Evolutionary conservation across 2,329 filamentous ascomycete genomes (phyloP).

Genomic region (Blastomyces gilchristii): DNA sequence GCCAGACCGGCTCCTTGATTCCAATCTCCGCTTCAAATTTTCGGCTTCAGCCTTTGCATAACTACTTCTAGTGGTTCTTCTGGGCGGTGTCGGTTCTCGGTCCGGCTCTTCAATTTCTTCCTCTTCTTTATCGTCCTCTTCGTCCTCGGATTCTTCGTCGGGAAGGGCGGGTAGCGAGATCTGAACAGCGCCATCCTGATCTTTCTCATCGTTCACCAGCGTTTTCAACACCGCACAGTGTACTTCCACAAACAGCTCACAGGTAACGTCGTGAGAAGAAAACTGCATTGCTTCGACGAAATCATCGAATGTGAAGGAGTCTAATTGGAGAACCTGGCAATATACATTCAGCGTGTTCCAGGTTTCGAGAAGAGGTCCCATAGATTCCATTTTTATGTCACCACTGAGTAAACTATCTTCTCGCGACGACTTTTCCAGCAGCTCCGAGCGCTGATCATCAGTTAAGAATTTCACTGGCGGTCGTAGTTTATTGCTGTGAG

Average conservation of each 20-base stretch:
- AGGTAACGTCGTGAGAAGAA: conserved; percentile 60
- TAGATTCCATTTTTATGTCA: conserved; percentile 68
- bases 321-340: conserved; percentile 82
- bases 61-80: conserved; percentile 74
- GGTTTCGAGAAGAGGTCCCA: conserved; percentile 76
- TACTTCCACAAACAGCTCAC: conserved; percentile 78
- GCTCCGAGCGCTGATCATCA: conserved; percentile 46
- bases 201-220: conserved; percentile 63
- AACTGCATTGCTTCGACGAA: conserved; percentile 81
- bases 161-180: conserved; percentile 67
- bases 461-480: conserved; percentile 71
- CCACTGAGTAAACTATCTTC: conserved; percentile 17
- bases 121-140: conserved; percentile 49
- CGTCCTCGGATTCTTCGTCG: conserved; percentile 58
- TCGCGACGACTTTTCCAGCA: conserved; percentile 30
- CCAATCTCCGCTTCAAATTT: conserved; percentile 51
- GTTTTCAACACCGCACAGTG: conserved; percentile 87
- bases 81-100: conserved; percentile 60
- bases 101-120: conserved; percentile 49
- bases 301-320: conserved; percentile 97
- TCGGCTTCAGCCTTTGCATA: conserved; percentile 71
- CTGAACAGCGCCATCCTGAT: conserved; percentile 64
- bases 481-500: conserved; percentile 50
- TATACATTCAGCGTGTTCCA: conserved; percentile 99
- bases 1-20: conserved; percentile 39